phyloP scores from a whole-genome alignment of 495 filamentous ascomycete genomes.

The Neurospora sp. region DNA sequence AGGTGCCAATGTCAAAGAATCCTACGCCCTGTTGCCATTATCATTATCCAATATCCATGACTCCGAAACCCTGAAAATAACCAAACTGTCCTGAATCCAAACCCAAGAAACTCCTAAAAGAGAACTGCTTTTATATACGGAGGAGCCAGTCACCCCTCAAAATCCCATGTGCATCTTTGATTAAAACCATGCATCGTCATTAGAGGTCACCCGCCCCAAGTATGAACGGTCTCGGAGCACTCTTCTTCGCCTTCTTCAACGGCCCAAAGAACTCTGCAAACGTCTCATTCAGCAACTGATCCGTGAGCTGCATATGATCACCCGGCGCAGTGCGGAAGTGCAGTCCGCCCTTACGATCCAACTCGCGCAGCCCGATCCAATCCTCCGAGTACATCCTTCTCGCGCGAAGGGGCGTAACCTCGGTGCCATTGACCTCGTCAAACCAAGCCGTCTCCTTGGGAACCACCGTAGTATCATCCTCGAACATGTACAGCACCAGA shows the following conservation, averaged over 20 bases:
- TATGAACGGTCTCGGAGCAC: conserved; percentile 3
- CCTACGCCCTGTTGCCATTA: background rate
- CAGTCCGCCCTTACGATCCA: conserved; percentile 73
- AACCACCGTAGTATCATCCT: conserved; percentile 73
- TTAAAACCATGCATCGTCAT: background rate
- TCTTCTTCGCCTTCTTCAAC: conserved; percentile 17
- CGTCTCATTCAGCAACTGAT: conserved; percentile 51
- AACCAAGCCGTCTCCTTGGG: conserved; percentile 93
- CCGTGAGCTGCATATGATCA: conserved; percentile 72
- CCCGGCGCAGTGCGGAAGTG: conserved; percentile 63
- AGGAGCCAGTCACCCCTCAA: background rate
- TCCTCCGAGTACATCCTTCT: conserved; percentile 76
- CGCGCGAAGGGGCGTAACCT: conserved; percentile 58
- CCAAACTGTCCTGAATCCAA: background rate
- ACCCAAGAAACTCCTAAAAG: background rate
- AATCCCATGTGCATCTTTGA: background rate
- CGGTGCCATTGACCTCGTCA: conserved; percentile 67
- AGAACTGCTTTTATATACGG: background rate
- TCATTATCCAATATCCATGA: background rate
- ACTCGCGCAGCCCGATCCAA: conserved; percentile 76
- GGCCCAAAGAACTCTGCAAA: conserved; percentile 69
- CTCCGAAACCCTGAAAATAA: background rate
- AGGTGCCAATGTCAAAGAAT: background rate
- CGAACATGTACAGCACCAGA: conserved; percentile 87
- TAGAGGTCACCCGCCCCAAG: conserved; percentile 16